Percentiles rank a stretch among this genome's conserved stretches.
Conservation (phyloP, 176 grass and related monocot species). For the Poa annua region DNA sequence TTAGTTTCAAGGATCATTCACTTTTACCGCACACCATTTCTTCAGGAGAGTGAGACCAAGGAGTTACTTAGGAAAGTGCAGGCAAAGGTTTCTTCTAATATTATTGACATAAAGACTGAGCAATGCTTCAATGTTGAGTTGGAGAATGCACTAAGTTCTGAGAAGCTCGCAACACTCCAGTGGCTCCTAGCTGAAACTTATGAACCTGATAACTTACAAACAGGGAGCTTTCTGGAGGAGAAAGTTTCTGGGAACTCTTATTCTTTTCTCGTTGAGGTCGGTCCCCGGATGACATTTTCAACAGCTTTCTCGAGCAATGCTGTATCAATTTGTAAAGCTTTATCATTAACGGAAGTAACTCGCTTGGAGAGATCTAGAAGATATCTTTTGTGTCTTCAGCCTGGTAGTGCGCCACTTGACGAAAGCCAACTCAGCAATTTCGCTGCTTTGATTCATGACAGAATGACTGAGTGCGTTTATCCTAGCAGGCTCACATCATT, state of each 20-base stretch:
- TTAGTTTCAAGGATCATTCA: conserved; percentile 58
- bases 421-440: conserved; percentile 69
- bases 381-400: conserved; percentile 65
- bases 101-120: conserved; percentile 67
- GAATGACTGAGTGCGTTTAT: conserved; percentile 93
- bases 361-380: conserved; percentile 83
- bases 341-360: conserved; percentile 70
- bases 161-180: conserved; percentile 66
- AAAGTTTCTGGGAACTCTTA: conserved; percentile 40
- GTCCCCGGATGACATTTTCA: conserved; percentile 86
- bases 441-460: conserved; percentile 74
- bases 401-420: conserved; percentile 57
- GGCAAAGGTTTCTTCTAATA: conserved; percentile 69
- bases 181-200: conserved; percentile 91
- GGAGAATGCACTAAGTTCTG: conserved; percentile 40
- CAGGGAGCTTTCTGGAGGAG: conserved; percentile 67
- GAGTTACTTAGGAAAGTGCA: conserved; percentile 78
- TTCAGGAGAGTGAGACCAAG: conserved; percentile 62
- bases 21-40: conserved; percentile 72
- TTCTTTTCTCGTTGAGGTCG: conserved; percentile 69
- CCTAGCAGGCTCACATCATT: conserved; percentile 70
- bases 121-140: conserved; percentile 89
- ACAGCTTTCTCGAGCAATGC: conserved; percentile 88
- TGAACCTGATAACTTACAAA: conserved; percentile 72
- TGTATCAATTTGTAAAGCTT: conserved; percentile 80